Percentiles rank a stretch among this genome's conserved stretches.
phyloP scores from a whole-genome alignment of 768 basidiomycete genomes.

The Daedalea quercina region DNA sequence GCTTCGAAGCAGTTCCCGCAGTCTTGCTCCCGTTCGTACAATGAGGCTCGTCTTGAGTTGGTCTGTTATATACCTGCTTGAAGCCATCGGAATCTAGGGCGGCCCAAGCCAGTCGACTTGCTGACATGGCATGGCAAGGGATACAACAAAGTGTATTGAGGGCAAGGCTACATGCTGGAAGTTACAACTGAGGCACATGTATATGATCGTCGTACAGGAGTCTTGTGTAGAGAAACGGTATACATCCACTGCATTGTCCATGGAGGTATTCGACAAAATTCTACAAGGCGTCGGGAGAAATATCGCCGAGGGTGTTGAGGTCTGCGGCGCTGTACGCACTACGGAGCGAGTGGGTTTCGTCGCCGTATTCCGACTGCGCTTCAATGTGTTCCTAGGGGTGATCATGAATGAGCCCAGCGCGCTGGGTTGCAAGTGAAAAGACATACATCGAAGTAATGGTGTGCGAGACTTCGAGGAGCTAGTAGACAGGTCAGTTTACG shows the following conservation, averaged over 20 bases:
- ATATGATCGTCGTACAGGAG: background rate
- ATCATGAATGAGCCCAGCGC: no score
- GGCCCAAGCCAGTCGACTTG: no score
- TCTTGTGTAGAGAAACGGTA: background rate
- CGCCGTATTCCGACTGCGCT: slow-evolving; percentile 65
- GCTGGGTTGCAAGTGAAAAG: background rate
- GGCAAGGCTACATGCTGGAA: no score
- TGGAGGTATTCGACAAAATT: background rate
- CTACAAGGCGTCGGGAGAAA: slow-evolving; percentile 57
- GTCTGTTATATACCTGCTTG: no score
- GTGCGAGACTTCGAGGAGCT: slow-evolving; percentile 83
- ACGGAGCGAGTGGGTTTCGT: slow-evolving; percentile 55
- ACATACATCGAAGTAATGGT: slow-evolving; percentile 92
- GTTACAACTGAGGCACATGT: no score
- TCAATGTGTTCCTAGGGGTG: slow-evolving; percentile 76
- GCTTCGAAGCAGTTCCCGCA: no score
- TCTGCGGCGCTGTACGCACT: slow-evolving; percentile 57
- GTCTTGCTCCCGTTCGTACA: no score
- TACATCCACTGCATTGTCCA: background rate
- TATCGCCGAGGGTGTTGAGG: slow-evolving; percentile 51
- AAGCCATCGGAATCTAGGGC: no score
- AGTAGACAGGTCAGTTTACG: slow-evolving; percentile 6
- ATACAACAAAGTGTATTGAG: no score
- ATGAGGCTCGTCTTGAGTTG: no score
- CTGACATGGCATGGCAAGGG: no score